These are phyloP conservation scores for Colletotrichum noveboracense DNA, from an alignment of 2,329 filamentous ascomycete species.

Conservation along the genomic window DNA sequence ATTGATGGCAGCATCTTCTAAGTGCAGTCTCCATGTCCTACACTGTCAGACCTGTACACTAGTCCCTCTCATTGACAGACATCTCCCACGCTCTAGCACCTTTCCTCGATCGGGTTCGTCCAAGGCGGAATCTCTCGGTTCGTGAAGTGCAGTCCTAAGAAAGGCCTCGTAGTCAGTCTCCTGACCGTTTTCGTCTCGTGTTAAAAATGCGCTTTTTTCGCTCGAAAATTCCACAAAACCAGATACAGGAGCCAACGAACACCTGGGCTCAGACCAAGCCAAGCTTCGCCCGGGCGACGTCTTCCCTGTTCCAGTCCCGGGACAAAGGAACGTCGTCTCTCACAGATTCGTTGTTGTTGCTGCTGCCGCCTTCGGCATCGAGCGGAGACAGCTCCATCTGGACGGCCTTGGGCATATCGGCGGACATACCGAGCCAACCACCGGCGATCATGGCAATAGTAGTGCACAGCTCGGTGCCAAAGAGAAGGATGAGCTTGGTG, in stretches of 20 bases:
- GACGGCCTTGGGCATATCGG: not conserved
- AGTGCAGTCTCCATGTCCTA: not conserved
- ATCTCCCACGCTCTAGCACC: not conserved
- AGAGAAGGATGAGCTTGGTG: constrained; percentile 25
- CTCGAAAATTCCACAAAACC: not conserved
- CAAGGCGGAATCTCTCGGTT: not conserved
- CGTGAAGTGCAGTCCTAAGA: not conserved
- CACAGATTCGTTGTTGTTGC: not conserved
- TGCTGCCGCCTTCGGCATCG: not conserved
- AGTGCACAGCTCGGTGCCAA: constrained; percentile 22
- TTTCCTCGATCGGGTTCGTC: constrained; percentile 1
- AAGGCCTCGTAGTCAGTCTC: constrained; percentile 3
- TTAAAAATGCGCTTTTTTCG: not conserved
- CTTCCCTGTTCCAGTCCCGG: not conserved
- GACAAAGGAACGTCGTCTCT: constrained; percentile 4
- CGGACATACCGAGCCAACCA: constrained; percentile 18
- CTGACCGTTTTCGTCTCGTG: not conserved
- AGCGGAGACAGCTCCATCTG: not conserved
- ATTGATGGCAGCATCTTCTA: not conserved
- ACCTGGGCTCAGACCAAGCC: not conserved
- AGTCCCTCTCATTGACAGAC: not conserved
- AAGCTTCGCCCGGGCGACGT: constrained; percentile 2
- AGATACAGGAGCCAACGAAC: not conserved
- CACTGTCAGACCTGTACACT: not conserved
- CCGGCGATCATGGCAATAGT: constrained; percentile 5